Evolutionary conservation across 768 basidiomycete genomes (phyloP).

Genomic region (Suillus occidentalis): DNA sequence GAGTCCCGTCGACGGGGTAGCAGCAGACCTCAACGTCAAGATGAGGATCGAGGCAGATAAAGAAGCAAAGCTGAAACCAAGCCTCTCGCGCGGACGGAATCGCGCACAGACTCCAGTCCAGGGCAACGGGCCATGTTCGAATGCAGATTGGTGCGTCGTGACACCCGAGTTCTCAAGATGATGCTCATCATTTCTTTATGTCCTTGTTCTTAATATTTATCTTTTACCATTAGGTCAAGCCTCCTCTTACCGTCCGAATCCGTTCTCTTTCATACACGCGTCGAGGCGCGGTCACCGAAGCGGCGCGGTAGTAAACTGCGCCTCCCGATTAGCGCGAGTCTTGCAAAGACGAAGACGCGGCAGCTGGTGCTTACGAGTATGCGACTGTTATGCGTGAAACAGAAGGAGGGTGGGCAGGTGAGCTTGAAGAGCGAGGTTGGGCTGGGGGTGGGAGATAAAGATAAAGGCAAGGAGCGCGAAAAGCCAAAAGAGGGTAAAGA

Average conservation of each 20-base stretch:
- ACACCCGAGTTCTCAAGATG: not conserved
- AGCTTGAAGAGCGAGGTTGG: conserved; percentile 54
- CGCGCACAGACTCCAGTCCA: conserved; percentile 55
- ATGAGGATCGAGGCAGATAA: not conserved
- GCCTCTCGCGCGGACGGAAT: conserved; percentile 49
- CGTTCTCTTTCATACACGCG: conserved; percentile 50
- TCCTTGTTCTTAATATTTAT: not conserved
- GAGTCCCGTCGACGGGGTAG: conserved; percentile 39
- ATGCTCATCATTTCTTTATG: not conserved
- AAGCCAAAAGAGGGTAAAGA: conserved; percentile 10
- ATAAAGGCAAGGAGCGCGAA: conserved; percentile 8
- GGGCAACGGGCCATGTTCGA: conserved; percentile 37
- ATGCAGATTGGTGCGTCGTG: conserved; percentile 46
- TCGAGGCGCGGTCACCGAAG: conserved; percentile 54
- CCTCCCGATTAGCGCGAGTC: conserved; percentile 44
- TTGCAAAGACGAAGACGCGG: conserved; percentile 51
- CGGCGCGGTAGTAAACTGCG: conserved; percentile 59
- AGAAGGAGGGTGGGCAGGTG: conserved; percentile 36
- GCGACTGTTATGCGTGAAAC: no score
- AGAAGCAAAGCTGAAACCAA: conserved; percentile 25
- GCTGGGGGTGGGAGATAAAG: conserved; percentile 22
- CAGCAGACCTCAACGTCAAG: not conserved
- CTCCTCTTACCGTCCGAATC: conserved; percentile 46
- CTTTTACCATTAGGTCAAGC: conserved; percentile 26
- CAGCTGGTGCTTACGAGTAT: conserved; percentile 57